These are phyloP conservation scores for Neoscytalidium dimidiatum DNA, from an alignment of 2,329 filamentous ascomycete genomes.

Conservation along the genomic window DNA sequence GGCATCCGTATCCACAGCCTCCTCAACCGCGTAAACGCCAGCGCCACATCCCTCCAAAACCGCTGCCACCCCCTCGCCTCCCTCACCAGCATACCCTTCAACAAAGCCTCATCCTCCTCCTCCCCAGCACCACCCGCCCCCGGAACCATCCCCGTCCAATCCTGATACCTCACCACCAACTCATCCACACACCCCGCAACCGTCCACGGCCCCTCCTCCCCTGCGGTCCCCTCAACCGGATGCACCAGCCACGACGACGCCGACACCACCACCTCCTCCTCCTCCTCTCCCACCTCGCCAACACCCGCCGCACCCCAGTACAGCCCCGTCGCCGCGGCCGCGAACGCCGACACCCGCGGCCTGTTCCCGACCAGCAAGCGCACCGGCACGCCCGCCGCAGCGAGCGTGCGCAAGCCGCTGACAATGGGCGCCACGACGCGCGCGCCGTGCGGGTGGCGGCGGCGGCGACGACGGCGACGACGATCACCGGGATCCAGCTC, in stretches of 20 bases:
- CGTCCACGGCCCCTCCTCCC: background rate
- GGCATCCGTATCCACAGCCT: slow-evolving; percentile 12
- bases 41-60: background rate
- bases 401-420: background rate
- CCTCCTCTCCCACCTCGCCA: too few species aligned
- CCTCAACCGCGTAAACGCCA: slow-evolving; percentile 3
- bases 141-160: background rate
- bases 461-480: background rate
- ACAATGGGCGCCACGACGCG: background rate
- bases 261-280: background rate
- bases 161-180: background rate
- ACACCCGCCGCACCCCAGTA: background rate
- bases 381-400: background rate
- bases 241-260: background rate
- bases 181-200: slow-evolving; percentile 3
- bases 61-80: slow-evolving; percentile 17
- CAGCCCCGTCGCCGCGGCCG: background rate
- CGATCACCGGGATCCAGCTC: background rate
- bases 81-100: background rate
- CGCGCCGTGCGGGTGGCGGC: too few species aligned
- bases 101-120: background rate
- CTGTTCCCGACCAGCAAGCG: slow-evolving; percentile 7
- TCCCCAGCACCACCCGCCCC: background rate
- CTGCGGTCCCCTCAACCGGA: background rate
- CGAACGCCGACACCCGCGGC: background rate